phyloP scores from a whole-genome alignment of 2,329 filamentous ascomycete species.

The Pseudogymnoascus destructans region DNA sequence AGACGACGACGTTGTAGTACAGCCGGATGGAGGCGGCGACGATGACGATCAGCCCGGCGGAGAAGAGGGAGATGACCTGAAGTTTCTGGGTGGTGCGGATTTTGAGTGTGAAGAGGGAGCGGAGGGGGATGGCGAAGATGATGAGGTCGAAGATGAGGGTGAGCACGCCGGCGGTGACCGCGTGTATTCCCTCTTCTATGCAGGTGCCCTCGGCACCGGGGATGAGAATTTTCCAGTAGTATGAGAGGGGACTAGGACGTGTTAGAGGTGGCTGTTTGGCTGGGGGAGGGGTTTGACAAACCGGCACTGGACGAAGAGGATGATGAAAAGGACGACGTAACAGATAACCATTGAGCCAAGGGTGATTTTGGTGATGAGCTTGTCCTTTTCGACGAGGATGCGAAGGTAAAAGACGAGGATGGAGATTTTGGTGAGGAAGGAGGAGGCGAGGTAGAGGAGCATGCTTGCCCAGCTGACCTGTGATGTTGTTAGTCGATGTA shows the following conservation, averaged over 20 bases:
- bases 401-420: slow-evolving; percentile 12
- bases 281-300: not conserved
- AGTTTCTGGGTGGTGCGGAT: slow-evolving; percentile 9
- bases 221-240: slow-evolving; percentile 1
- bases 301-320: slow-evolving; percentile 7
- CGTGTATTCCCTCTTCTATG: not conserved
- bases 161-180: not conserved
- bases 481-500: not conserved
- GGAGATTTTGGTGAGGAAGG: slow-evolving; percentile 11
- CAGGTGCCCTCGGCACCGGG: not conserved
- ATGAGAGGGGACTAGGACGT: not conserved
- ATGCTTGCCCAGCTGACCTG: slow-evolving; percentile 9
- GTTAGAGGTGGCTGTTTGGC: not conserved
- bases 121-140: slow-evolving; percentile 3
- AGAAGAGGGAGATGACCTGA: not conserved
- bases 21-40: not conserved
- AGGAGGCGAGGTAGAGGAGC: slow-evolving; percentile 9
- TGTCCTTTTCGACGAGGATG: slow-evolving; percentile 7
- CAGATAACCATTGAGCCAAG: not conserved
- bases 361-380: not conserved
- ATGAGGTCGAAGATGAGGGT: slow-evolving; percentile 1
- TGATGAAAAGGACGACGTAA: not conserved
- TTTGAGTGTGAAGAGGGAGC: slow-evolving; percentile 1
- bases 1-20: slow-evolving; percentile 4
- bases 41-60: not conserved